Evolutionary conservation across 805 yeast species (phyloP).

Genomic region (Candida golubevii): DNA sequence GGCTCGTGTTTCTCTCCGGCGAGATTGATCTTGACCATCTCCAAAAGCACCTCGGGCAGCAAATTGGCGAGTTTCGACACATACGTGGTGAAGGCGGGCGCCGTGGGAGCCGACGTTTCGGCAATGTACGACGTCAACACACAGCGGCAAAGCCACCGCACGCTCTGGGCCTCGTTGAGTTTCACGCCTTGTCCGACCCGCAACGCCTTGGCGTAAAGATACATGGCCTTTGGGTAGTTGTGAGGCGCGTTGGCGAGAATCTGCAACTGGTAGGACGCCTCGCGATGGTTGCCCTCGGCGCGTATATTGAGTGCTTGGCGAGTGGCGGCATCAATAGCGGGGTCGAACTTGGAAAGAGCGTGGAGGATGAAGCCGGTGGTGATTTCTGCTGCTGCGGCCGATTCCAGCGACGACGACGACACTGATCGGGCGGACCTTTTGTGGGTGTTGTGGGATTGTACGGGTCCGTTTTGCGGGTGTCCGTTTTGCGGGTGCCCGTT

Average conservation of each 20-base stretch:
- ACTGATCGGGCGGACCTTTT: not conserved
- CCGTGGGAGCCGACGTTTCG: constrained; percentile 8
- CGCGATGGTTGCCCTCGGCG: constrained; percentile 56
- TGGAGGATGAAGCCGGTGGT: constrained; percentile 4
- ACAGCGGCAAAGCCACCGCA: constrained; percentile 57
- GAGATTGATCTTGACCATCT: constrained; percentile 22
- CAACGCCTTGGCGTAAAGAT: constrained; percentile 62
- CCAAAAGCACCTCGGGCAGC: constrained; percentile 27
- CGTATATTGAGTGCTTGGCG: constrained; percentile 47
- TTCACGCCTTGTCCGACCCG: constrained; percentile 67
- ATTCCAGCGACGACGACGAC: constrained; percentile 9
- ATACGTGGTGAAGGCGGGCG: constrained; percentile 14
- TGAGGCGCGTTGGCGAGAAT: constrained; percentile 60
- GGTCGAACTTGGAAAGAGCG: constrained; percentile 14
- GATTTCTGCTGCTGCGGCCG: constrained; percentile 5
- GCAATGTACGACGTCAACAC: constrained; percentile 20
- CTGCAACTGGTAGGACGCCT: constrained; percentile 64
- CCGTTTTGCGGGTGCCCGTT: not conserved
- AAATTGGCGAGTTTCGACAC: constrained; percentile 24
- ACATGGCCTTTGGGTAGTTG: constrained; percentile 55
- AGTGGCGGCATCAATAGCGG: constrained; percentile 33
- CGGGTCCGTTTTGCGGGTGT: not conserved
- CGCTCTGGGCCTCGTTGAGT: constrained; percentile 49
- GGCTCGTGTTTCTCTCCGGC: constrained; percentile 26
- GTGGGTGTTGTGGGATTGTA: not conserved